Conservation (phyloP, 1,284 basidiomycete genomes). For the Ceratobasidium sp. region DNA sequence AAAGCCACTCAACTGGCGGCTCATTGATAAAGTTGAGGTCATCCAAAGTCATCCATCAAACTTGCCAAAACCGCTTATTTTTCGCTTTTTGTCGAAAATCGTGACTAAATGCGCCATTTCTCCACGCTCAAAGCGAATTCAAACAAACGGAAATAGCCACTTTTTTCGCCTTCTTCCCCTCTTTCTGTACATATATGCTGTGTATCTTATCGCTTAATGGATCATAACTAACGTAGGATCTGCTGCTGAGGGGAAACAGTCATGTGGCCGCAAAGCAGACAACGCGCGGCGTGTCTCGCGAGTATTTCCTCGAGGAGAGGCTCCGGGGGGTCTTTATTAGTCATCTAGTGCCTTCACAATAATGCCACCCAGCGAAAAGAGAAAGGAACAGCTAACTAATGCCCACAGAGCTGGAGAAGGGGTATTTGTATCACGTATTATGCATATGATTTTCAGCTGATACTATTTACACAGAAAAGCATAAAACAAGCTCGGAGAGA, state of each 20-base stretch:
- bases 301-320: background rate
- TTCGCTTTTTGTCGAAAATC: background rate
- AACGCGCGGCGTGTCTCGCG: no score
- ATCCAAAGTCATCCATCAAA: conserved; percentile 13
- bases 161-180: background rate
- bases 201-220: background rate
- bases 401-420: background rate
- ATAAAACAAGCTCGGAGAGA: background rate
- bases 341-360: background rate
- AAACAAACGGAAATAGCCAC: background rate
- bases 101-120: conserved; percentile 3
- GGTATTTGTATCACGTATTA: background rate
- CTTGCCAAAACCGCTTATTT: background rate
- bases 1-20: no score
- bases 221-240: background rate
- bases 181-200: background rate
- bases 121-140: conserved; percentile 7
- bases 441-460: conserved; percentile 4
- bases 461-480: background rate
- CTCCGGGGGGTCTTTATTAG: background rate
- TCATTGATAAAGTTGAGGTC: conserved; percentile 21
- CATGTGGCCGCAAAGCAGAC: background rate
- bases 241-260: background rate
- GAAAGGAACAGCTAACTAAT: background rate
- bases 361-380: background rate